Conservation (phyloP, 177 flowering plant species). For the Vitis hybrid region DNA sequence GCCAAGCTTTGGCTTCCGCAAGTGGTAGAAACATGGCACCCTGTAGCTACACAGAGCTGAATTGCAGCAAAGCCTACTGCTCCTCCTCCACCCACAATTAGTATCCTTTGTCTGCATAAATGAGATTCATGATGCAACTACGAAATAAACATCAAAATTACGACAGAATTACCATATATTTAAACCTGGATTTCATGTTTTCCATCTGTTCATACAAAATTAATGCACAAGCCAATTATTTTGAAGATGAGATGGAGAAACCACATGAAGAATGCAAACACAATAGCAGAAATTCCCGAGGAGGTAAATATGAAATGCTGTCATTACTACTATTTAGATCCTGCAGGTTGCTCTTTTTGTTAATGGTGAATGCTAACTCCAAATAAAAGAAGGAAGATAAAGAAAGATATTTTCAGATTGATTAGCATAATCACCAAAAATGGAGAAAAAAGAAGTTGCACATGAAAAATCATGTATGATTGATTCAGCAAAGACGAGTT, state of each 20-base stretch:
- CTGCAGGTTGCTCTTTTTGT: background rate
- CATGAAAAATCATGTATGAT: too few relatives aligned
- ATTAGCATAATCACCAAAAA: too few relatives aligned
- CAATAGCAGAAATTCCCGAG: background rate
- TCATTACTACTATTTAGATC: background rate
- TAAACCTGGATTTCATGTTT: background rate
- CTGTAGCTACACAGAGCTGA: conserved; percentile 82
- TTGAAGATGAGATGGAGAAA: background rate
- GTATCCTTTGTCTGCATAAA: conserved; percentile 62
- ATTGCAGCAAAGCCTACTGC: conserved; percentile 93
- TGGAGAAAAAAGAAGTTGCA: too few relatives aligned
- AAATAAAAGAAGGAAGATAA: too few relatives aligned
- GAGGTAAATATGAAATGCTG: background rate
- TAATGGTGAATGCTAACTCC: background rate
- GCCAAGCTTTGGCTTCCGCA: conserved; percentile 77
- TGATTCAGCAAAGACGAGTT: too few relatives aligned
- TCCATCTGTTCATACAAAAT: background rate
- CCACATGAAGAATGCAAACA: background rate
- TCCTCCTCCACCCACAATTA: conserved; percentile 95
- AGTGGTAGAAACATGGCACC: conserved; percentile 80
- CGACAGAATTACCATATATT: background rate
- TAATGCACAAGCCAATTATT: background rate
- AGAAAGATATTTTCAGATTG: too few relatives aligned
- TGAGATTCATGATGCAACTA: background rate
- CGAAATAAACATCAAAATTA: background rate